Evolutionary conservation across 1,284 basidiomycete species (phyloP), one percentile per base, ranked within the genome.

Genomic region (Hemileia vastatrix): DNA sequence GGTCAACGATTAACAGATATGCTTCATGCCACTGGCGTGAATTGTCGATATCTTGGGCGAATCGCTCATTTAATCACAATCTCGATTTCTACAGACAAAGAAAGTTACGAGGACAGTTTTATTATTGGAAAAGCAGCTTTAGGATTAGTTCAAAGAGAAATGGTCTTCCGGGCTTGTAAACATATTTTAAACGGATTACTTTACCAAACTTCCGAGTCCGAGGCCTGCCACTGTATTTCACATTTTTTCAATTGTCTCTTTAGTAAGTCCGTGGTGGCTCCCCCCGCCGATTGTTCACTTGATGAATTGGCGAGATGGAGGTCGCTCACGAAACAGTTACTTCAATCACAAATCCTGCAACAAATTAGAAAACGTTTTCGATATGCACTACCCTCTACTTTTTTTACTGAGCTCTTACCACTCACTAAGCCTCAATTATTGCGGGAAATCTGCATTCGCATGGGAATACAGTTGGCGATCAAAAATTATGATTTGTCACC

Each of bases 191-290:
- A 79, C 55, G 60, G 69, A 6, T 72, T 80, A 50, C 67, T 80
- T 33, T 68, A 71, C 51, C 72, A 70, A 32, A 72, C 77, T 32
- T 69, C 72, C 13, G 69, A 76, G 18, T 76, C 77, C 66, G 77
- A 79, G 64, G 71, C 76, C 52, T 71, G 78, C 2, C 69, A 64
- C 57, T 75, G 77, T 57, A 70, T 80, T 59, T 78, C 81, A 13
- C 82, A 83, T 76, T 81, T 82, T 77, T 77, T 81, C 73, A 83
- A 83, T 77, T 82, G 81, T 67, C 76, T 83, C 4, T 69, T 83
- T n/a, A 81, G 81, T 53, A 68, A 76, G 6, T 70, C 70, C 5
- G 55, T 77, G 65, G 78, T 80, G 70, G 54, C 78, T 15, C 67
- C 71, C 6, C 80, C 81, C 9, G 68, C 73, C 49, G 76, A 80